A percentile compares a stretch with the other conserved stretches of the same genome.
These are phyloP conservation scores for Vaccinium macrocarpon DNA, from an alignment of 148 eudicot species.

Conservation along the genomic window DNA sequence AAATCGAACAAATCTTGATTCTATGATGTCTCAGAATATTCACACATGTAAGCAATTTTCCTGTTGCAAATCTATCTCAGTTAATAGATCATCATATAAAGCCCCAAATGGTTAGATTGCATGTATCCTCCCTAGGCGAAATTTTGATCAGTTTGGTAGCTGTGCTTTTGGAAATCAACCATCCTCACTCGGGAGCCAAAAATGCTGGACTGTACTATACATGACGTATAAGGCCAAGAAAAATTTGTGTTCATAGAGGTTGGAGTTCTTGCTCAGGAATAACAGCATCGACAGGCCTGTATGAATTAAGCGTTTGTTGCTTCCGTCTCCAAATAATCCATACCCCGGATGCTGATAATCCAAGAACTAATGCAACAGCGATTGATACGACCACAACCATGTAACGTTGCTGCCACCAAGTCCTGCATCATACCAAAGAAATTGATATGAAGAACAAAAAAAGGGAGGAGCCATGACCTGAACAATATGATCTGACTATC, in stretches of 20 bases:
- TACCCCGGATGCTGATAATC: slow-evolving; percentile 45
- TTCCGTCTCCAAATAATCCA: slow-evolving; percentile 67
- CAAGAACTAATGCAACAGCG: slow-evolving; percentile 39
- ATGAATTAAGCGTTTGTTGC: slow-evolving; percentile 41
- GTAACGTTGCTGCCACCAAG: slow-evolving; percentile 70
- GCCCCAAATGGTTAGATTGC: neutral
- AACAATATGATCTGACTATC: neutral
- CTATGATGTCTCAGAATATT: slow-evolving; percentile 10
- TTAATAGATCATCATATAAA: slow-evolving; percentile 12
- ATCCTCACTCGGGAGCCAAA: neutral
- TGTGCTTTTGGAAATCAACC: neutral
- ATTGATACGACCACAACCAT: slow-evolving; percentile 41
- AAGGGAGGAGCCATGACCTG: neutral
- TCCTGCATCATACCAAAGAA: slow-evolving; percentile 42
- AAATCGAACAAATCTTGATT: slow-evolving; percentile 8
- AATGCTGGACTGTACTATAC: slow-evolving; percentile 6
- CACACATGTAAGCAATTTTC: slow-evolving; percentile 14
- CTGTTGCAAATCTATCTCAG: neutral
- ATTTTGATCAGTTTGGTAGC: neutral
- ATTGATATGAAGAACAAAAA: neutral
- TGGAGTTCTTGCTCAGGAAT: slow-evolving; percentile 84
- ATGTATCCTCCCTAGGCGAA: slow-evolving; percentile 7
- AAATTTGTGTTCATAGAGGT: slow-evolving; percentile 39
- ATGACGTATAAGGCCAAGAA: neutral
- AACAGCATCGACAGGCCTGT: slow-evolving; percentile 62